These are phyloP conservation scores for Cladosporium sp. DNA, from an alignment of 2,329 filamentous ascomycete genomes.

Conservation along the genomic window DNA sequence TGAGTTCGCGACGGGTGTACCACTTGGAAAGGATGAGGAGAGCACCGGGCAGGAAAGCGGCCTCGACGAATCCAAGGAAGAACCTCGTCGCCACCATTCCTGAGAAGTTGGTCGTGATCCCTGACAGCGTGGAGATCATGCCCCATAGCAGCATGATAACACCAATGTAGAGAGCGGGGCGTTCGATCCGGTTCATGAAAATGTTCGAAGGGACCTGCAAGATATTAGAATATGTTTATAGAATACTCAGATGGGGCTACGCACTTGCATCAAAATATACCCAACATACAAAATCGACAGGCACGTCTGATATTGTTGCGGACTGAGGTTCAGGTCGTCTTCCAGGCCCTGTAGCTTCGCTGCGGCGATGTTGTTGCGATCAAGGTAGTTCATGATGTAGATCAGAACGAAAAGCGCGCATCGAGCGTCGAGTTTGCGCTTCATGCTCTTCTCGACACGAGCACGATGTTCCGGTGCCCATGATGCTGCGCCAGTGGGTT, in stretches of 20 bases:
- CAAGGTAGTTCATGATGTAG: conserved; percentile 28
- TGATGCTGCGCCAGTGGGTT: conserved; percentile 13
- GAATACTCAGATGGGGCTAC: conserved; percentile 39
- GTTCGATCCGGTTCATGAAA: conserved; percentile 32
- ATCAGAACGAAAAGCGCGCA: conserved; percentile 60
- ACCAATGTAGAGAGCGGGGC: conserved; percentile 30
- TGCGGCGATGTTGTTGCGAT: conserved; percentile 57
- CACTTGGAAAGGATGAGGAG: conserved; percentile 44
- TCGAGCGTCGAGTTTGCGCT: conserved; percentile 65
- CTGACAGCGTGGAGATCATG: conserved; percentile 31
- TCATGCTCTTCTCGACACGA: conserved; percentile 7
- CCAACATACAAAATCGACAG: conserved; percentile 43
- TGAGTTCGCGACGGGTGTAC: conserved; percentile 53
- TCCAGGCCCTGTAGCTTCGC: conserved; percentile 63
- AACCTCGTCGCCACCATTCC: conserved; percentile 37
- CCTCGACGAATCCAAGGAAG: conserved; percentile 42
- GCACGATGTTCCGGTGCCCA: conserved; percentile 17
- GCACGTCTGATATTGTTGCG: conserved; percentile 50
- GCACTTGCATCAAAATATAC: conserved; percentile 33
- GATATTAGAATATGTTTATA: conserved; percentile 37
- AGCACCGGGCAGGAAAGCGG: conserved; percentile 40
- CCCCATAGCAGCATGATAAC: conserved; percentile 34
- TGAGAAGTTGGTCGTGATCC: conserved; percentile 30
- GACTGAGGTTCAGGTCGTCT: conserved; percentile 52
- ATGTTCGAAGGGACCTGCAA: conserved; percentile 36